Evolutionary conservation across 2,329 filamentous ascomycete species (phyloP).

Genomic region (Monilinia fructicola): DNA sequence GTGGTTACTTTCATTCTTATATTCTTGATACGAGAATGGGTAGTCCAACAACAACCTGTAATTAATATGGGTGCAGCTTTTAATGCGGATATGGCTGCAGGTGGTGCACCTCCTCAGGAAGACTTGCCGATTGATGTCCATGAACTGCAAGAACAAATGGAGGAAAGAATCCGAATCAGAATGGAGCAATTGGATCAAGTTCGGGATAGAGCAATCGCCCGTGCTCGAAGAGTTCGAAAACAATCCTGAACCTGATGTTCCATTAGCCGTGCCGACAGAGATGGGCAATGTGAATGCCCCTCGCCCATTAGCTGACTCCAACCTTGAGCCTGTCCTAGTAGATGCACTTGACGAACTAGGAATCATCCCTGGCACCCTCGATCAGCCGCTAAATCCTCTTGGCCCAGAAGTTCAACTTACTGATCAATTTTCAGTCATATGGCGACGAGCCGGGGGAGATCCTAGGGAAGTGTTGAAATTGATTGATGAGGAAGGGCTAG

Average conservation of each 20-base stretch:
- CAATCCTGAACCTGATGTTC: not conserved
- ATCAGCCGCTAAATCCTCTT: constrained; percentile 25
- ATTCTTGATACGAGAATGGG: constrained; percentile 94
- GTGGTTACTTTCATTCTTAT: constrained; percentile 95
- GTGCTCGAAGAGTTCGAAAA: constrained; percentile 23
- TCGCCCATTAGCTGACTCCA: not conserved
- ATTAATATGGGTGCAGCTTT: constrained; percentile 71
- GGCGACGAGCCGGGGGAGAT: constrained; percentile 60
- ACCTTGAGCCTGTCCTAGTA: not conserved
- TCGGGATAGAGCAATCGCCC: constrained; percentile 4
- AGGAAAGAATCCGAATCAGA: constrained; percentile 19
- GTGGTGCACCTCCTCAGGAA: constrained; percentile 39
- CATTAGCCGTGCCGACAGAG: not conserved
- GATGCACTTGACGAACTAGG: not conserved
- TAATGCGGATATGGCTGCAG: constrained; percentile 56
- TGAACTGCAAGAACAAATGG: constrained; percentile 22
- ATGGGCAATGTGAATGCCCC: not conserved
- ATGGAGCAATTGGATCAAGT: constrained; percentile 24
- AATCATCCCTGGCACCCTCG: not conserved
- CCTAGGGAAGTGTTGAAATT: constrained; percentile 58
- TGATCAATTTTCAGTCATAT: constrained; percentile 54
- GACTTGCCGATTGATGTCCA: constrained; percentile 15
- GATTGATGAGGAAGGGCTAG: constrained; percentile 59
- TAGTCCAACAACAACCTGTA: constrained; percentile 94
- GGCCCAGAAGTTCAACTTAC: constrained; percentile 36